Evolutionary conservation across 148 eudicot species (phyloP), one percentile per base, ranked within the genome.

Genomic region (Vaccinium corymbosum): DNA sequence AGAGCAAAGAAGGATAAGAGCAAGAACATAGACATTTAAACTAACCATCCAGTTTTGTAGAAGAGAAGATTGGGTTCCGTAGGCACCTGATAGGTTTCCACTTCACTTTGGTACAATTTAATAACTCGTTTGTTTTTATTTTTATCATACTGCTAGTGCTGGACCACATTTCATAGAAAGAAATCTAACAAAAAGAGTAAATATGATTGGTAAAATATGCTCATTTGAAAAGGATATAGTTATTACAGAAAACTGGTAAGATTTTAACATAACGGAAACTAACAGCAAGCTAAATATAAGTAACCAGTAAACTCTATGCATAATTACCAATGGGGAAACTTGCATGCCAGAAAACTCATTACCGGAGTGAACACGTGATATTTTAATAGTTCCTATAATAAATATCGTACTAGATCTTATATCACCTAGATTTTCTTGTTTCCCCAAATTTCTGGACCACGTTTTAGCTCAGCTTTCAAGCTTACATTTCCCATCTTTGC

Each of bases 81-180:
- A 70, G 83, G 78, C 78, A 82, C 19, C 49, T 25, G 32, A 62
- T 80, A 49, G 42, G 66, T 61, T 61, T 59, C 72, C 35, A 80
- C 70, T 80, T 80, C 48, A 80, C 66, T 79, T 79, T 22, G n/a
- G 70, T 11, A 57, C 49, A 79, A 35, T 15, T 27, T 0, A 35
- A 27, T 61, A 57, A 50, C 5, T 51, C 4, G 13, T 9, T 68
- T 62, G 17, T 50, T 22, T 46, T n/a, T 20, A 3, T 22, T 46
- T 48, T 15, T 50, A 32, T 32, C 38, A 51, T 27, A 48, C 55
- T 62, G 25, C 83, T 10, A 50, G 20, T 3, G 76, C 22, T 27
- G 22, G 76, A 68, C 27, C 13, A 81, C 38, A 68, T 66, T 68
- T 50, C 64, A 29, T 16, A 49, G n/a, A 16, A 29, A 22, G 25